Percentiles rank a stretch among this genome's conserved stretches.
These are phyloP conservation scores for Apostasia ramifera DNA, from an alignment of 106 monocot genomes.

Conservation along the genomic window DNA sequence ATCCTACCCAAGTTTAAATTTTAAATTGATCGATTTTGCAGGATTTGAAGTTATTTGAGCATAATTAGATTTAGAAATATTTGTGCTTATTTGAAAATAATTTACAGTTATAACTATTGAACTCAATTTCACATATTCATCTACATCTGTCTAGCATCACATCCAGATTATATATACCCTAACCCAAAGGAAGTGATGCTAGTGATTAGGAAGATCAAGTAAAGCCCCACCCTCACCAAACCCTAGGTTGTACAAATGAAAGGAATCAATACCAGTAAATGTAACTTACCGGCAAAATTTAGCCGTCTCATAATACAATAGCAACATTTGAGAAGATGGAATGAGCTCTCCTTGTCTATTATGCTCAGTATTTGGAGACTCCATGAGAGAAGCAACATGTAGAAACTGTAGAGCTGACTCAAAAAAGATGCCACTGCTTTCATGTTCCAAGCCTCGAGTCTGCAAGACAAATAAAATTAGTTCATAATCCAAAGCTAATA, in stretches of 20 bases:
- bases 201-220: too few species aligned
- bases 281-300: conserved; percentile 82
- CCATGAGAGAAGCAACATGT: conserved; percentile 66
- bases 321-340: conserved; percentile 28
- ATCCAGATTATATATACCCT: too few species aligned
- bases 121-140: too few species aligned
- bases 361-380: conserved; percentile 44
- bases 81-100: too few species aligned
- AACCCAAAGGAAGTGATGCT: too few species aligned
- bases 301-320: conserved; percentile 76
- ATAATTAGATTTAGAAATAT: too few species aligned
- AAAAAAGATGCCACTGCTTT: conserved; percentile 78
- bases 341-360: conserved; percentile 43
- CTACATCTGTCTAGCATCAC: too few species aligned
- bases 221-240: background rate
- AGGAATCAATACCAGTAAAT: background rate
- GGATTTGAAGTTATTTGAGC: too few species aligned
- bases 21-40: too few species aligned
- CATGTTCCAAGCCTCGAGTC: conserved; percentile 53
- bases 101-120: too few species aligned
- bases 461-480: conserved; percentile 19
- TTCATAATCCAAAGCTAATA: conserved; percentile 6
- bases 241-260: background rate
- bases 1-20: too few species aligned
- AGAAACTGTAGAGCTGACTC: conserved; percentile 90